Conservation (phyloP, 176 grass and related monocot species). For the Panicum miliaceum region DNA sequence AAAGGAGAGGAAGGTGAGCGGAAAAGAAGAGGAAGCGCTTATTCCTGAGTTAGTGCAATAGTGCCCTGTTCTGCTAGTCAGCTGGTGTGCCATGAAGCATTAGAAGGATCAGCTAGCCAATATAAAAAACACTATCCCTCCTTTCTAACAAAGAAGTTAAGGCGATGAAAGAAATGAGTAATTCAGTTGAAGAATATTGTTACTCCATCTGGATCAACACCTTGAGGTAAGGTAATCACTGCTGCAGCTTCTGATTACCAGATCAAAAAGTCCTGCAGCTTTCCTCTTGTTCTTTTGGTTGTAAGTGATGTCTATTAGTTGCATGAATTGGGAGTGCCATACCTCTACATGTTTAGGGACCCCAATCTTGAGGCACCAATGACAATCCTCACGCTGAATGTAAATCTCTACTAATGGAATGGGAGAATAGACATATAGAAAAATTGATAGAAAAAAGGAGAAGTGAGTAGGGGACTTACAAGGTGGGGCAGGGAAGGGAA, state of each 20-base stretch:
- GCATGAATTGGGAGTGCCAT: not conserved
- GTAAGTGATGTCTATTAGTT: not conserved
- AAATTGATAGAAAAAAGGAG: not conserved
- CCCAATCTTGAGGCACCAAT: not conserved
- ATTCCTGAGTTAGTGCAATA: not conserved
- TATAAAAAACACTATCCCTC: not conserved
- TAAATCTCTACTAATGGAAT: not conserved
- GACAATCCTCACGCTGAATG: not conserved
- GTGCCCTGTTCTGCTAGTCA: not conserved
- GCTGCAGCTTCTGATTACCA: not conserved
- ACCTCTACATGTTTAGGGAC: not conserved
- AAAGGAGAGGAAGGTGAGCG: not conserved
- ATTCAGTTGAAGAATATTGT: not conserved
- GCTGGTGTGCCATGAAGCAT: not conserved
- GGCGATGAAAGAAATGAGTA: not conserved
- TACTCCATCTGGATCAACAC: not conserved
- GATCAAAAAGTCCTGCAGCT: not conserved
- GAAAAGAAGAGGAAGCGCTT: not conserved
- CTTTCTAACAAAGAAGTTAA: not conserved
- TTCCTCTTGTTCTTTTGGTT: not conserved
- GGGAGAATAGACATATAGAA: not conserved
- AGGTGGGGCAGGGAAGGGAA: conserved; percentile 67
- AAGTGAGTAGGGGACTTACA: conserved; percentile 11
- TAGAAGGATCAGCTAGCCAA: not conserved
- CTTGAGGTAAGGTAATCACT: not conserved